These are phyloP conservation scores for Candida loeiensis DNA, from an alignment of 805 yeast genomes.

Conservation along the genomic window DNA sequence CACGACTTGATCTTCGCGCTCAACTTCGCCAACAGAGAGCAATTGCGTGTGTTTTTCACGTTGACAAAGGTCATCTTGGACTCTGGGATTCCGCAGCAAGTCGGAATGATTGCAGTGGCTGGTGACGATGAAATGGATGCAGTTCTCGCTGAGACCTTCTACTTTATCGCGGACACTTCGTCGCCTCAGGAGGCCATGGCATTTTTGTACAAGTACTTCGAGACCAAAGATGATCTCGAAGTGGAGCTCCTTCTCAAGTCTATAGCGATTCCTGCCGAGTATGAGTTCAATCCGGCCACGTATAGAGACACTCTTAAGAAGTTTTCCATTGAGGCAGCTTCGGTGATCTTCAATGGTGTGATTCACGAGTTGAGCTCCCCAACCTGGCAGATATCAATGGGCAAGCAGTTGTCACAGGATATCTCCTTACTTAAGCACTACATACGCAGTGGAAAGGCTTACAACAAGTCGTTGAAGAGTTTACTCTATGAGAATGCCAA, in stretches of 20 bases:
- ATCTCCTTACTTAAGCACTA: slow-evolving; percentile 28
- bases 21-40: slow-evolving; percentile 51
- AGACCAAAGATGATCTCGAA: slow-evolving; percentile 23
- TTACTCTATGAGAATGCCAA: slow-evolving; percentile 43
- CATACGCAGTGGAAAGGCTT: slow-evolving; percentile 21
- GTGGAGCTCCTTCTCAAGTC: slow-evolving; percentile 19
- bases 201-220: slow-evolving; percentile 35
- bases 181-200: slow-evolving; percentile 35
- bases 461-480: slow-evolving; percentile 31
- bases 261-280: slow-evolving; percentile 17
- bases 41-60: slow-evolving; percentile 48
- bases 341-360: slow-evolving; percentile 71
- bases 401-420: slow-evolving; percentile 56
- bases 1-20: slow-evolving; percentile 71
- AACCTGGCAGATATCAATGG: slow-evolving; percentile 54
- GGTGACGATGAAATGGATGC: slow-evolving; percentile 26
- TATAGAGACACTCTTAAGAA: slow-evolving; percentile 22
- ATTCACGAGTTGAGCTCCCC: slow-evolving; percentile 46
- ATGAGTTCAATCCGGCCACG: slow-evolving; percentile 15
- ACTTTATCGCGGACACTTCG: slow-evolving; percentile 30
- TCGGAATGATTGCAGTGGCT: slow-evolving; percentile 75
- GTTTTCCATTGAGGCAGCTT: slow-evolving; percentile 43
- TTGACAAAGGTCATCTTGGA: slow-evolving; percentile 48
- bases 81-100: slow-evolving; percentile 67
- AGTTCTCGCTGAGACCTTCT: slow-evolving; percentile 29